Percentiles rank a stretch among this genome's conserved stretches.
These are phyloP conservation scores for Candida ovalis DNA, from an alignment of 805 yeast species.

Conservation along the genomic window DNA sequence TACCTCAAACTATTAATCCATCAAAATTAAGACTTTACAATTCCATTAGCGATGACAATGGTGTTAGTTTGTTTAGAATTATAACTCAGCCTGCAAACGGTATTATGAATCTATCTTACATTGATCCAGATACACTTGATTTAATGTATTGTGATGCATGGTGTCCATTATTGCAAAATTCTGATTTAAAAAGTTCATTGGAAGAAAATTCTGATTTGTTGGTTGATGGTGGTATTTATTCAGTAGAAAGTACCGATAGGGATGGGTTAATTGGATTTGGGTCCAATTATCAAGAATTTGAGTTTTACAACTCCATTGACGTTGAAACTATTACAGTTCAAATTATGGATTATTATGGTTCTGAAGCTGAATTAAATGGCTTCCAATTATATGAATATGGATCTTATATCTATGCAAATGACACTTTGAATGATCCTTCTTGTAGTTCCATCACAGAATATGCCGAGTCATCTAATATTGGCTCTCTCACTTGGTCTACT, in stretches of 20 bases:
- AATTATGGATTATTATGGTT: constrained; percentile 66
- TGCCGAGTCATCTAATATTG: constrained; percentile 14
- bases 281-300: constrained; percentile 70
- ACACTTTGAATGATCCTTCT: constrained; percentile 62
- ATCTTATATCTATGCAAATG: constrained; percentile 67
- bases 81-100: constrained; percentile 77
- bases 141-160: constrained; percentile 73
- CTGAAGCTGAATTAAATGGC: constrained; percentile 65
- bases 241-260: constrained; percentile 11
- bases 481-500: constrained; percentile 21
- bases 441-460: constrained; percentile 36
- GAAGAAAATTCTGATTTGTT: neutral
- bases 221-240: constrained; percentile 10
- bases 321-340: constrained; percentile 61
- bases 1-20: constrained; percentile 59
- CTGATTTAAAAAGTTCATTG: constrained; percentile 27
- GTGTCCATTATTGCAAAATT: constrained; percentile 64
- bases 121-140: constrained; percentile 67
- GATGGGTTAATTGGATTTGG: constrained; percentile 34
- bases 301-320: constrained; percentile 64
- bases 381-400: constrained; percentile 64
- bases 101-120: constrained; percentile 86
- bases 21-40: constrained; percentile 71
- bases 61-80: constrained; percentile 64
- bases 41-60: constrained; percentile 40